Percentiles rank a stretch among this genome's conserved stretches.
Conservation (phyloP, 148 eudicot species). For the Silene latifolia region DNA sequence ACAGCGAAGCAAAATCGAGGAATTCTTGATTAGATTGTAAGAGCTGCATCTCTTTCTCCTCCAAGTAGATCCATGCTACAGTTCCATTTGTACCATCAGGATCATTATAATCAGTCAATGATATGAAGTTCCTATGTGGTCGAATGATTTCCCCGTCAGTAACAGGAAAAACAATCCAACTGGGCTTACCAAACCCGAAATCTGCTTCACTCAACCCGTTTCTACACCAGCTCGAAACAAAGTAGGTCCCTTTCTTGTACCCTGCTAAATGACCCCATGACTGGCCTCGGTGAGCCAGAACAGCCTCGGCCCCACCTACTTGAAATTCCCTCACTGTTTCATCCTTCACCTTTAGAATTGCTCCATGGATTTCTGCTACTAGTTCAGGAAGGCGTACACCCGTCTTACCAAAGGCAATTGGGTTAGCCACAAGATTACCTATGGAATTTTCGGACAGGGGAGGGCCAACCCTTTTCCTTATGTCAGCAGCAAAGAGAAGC, state of each 20-base stretch:
- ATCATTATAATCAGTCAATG: slow-evolving; percentile 10
- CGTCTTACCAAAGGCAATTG: not conserved
- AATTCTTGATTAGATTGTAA: slow-evolving; percentile 1
- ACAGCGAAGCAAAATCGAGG: slow-evolving; percentile 12
- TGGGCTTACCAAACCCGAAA: no score
- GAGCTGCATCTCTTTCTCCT: slow-evolving; percentile 13
- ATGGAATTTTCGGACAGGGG: not conserved
- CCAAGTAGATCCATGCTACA: no score
- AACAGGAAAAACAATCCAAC: no score
- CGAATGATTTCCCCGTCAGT: no score
- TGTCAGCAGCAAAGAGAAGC: slow-evolving; percentile 12
- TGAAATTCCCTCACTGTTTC: no score
- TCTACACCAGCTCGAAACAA: no score
- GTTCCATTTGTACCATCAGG: slow-evolving; percentile 1
- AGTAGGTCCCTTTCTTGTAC: no score
- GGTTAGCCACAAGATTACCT: slow-evolving; percentile 4
- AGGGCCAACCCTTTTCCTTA: slow-evolving; percentile 10
- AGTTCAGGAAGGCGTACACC: slow-evolving; percentile 2
- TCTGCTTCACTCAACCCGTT: no score
- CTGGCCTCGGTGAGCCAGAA: no score
- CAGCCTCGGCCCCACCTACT: no score
- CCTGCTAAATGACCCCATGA: no score
- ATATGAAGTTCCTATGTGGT: slow-evolving; percentile 2
- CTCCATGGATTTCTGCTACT: slow-evolving; percentile 11
- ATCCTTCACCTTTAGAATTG: no score